These are phyloP conservation scores for Suillus americanus DNA, from an alignment of 768 basidiomycete genomes.

Conservation along the genomic window DNA sequence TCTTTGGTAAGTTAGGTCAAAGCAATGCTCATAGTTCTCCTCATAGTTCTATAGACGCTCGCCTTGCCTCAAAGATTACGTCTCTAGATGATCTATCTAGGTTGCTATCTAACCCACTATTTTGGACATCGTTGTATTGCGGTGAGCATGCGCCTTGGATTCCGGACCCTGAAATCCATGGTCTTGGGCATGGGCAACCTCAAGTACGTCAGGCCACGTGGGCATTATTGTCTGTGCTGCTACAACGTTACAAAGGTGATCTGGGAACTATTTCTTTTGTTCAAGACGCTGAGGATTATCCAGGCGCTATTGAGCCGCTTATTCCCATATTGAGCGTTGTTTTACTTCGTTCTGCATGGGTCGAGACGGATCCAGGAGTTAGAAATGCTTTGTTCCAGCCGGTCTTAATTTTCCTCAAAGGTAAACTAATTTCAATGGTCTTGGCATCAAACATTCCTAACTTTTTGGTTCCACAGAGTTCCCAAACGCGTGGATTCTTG, in stretches of 20 bases:
- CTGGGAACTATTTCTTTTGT: background rate
- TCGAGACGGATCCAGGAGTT: slow-evolving; percentile 71
- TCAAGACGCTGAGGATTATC: slow-evolving; percentile 14
- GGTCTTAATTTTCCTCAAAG: slow-evolving; percentile 67
- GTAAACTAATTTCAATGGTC: slow-evolving; percentile 35
- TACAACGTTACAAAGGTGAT: slow-evolving; percentile 48
- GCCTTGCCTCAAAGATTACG: background rate
- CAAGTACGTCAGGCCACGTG: slow-evolving; percentile 73
- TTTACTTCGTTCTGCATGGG: slow-evolving; percentile 65
- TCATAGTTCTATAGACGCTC: slow-evolving; percentile 10
- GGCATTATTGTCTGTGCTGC: slow-evolving; percentile 47
- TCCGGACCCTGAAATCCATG: slow-evolving; percentile 30
- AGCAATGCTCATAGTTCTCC: background rate
- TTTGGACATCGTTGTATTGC: slow-evolving; percentile 62
- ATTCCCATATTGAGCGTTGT: slow-evolving; percentile 53
- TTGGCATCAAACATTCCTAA: background rate
- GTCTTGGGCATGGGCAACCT: slow-evolving; percentile 67
- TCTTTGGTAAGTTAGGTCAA: slow-evolving; percentile 48
- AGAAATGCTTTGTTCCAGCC: slow-evolving; percentile 70
- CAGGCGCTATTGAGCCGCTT: slow-evolving; percentile 26
- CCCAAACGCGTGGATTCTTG: slow-evolving; percentile 63
- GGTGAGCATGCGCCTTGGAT: slow-evolving; percentile 42
- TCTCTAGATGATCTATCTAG: slow-evolving; percentile 31
- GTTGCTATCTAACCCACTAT: slow-evolving; percentile 47
- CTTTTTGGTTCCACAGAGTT: slow-evolving; percentile 44